Evolutionary conservation across 164 flowering plant species (phyloP).

Genomic region (Sedum album): DNA sequence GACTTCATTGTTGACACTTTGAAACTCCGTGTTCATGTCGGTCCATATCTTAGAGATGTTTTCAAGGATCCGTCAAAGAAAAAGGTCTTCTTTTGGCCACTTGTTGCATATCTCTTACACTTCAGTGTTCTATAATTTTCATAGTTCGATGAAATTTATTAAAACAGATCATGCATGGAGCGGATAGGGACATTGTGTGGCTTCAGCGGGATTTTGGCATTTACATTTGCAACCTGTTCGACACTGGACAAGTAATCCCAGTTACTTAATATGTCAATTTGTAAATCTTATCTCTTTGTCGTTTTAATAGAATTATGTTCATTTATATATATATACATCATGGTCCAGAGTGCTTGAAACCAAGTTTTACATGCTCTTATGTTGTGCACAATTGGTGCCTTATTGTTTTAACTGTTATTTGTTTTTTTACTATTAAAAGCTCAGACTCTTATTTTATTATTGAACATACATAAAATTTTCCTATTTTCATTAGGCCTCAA

Average conservation of each 20-base stretch:
- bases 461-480: not conserved
- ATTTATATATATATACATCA: not conserved
- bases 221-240: constrained; percentile 89
- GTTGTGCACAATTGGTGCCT: not conserved
- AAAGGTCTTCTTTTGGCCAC: constrained; percentile 43
- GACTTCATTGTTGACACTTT: constrained; percentile 89
- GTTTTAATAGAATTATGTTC: not conserved
- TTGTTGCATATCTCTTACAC: constrained; percentile 3
- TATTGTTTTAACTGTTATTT: not conserved
- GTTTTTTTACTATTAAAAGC: not conserved
- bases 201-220: constrained; percentile 98
- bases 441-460: not conserved
- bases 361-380: not conserved
- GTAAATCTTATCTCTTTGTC: not conserved
- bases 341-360: not conserved
- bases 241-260: constrained; percentile 82
- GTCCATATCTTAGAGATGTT: constrained; percentile 81
- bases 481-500: constrained; percentile 57
- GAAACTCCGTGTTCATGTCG: constrained; percentile 78
- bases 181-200: constrained; percentile 89
- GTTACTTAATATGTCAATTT: constrained; percentile 4
- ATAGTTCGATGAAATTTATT: constrained; percentile 13
- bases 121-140: not conserved
- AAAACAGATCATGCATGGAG: constrained; percentile 94
- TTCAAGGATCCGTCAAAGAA: constrained; percentile 85